These are phyloP conservation scores for Xerocomus potaroensis DNA, from an alignment of 768 basidiomycete genomes.

Conservation along the genomic window DNA sequence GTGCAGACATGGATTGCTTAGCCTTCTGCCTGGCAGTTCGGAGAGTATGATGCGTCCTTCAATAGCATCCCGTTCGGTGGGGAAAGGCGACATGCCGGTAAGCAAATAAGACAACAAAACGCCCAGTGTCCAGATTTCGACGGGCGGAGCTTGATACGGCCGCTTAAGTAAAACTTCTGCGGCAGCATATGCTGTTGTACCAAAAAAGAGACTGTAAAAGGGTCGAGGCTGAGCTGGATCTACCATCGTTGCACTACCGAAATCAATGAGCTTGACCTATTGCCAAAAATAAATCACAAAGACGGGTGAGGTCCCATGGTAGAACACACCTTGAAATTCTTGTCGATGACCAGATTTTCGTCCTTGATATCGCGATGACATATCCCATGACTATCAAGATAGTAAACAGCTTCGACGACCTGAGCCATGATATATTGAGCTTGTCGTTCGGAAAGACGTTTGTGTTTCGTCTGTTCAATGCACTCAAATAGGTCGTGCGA, in stretches of 20 bases:
- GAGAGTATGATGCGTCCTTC: slow-evolving; percentile 57
- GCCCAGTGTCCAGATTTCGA: slow-evolving; percentile 95
- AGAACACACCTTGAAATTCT: slow-evolving; percentile 54
- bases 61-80: slow-evolving; percentile 76
- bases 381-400: slow-evolving; percentile 79
- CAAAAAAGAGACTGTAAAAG: slow-evolving; percentile 78
- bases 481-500: slow-evolving; percentile 95
- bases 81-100: slow-evolving; percentile 90
- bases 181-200: slow-evolving; percentile 93
- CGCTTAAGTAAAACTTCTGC: slow-evolving; percentile 89
- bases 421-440: slow-evolving; percentile 84
- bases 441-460: slow-evolving; percentile 71
- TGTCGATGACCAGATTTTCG: slow-evolving; percentile 85
- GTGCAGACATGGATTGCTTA: slow-evolving; percentile 50
- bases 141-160: slow-evolving; percentile 88
- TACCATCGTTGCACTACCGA: slow-evolving; percentile 81
- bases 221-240: slow-evolving; percentile 61
- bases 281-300: slow-evolving; percentile 12
- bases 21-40: slow-evolving; percentile 33
- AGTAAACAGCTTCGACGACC: slow-evolving; percentile 79
- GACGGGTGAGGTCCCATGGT: not conserved
- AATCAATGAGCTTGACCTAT: slow-evolving; percentile 93
- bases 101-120: slow-evolving; percentile 93
- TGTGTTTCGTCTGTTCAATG: slow-evolving; percentile 82
- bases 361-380: slow-evolving; percentile 97